phyloP scores from a whole-genome alignment of 2,329 filamentous ascomycete species.

The Phaeophleospora eucalypticola region DNA sequence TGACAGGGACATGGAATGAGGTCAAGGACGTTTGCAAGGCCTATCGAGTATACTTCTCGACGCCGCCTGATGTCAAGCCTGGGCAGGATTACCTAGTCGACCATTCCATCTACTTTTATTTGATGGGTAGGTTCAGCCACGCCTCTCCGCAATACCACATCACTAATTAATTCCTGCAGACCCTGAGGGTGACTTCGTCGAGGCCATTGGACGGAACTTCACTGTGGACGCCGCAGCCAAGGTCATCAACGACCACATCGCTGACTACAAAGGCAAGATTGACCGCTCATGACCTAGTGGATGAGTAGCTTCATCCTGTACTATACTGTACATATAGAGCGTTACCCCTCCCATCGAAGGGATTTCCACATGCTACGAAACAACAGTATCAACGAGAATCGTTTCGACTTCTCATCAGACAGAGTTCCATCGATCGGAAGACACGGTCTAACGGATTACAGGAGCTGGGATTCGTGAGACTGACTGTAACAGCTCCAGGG shows the following conservation, averaged over 20 bases:
- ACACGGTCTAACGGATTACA: too few species aligned
- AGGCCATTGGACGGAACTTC: conserved; percentile 92
- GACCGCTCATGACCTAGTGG: conserved; percentile 37
- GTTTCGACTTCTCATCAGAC: too few species aligned
- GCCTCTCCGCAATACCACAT: too few species aligned
- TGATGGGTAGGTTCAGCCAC: conserved; percentile 66
- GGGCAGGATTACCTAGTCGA: conserved; percentile 97
- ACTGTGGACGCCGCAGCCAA: conserved; percentile 80
- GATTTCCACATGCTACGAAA: too few species aligned
- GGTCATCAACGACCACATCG: conserved; percentile 81
- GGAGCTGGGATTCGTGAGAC: too few species aligned
- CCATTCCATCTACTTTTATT: conserved; percentile 98
- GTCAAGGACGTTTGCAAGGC: conserved; percentile 93
- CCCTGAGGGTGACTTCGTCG: conserved; percentile 95
- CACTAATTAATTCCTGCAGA: conserved; percentile 48
- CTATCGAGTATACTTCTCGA: conserved; percentile 96
- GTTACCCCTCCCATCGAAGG: too few species aligned
- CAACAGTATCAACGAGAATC: too few species aligned
- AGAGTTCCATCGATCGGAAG: too few species aligned
- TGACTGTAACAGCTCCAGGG: too few species aligned
- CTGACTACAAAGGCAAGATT: conserved; percentile 63
- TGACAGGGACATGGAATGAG: conserved; percentile 91
- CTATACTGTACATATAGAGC: conserved; percentile 8
- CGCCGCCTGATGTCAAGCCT: conserved; percentile 78
- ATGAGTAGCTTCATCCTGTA: neutral